Evolutionary conservation across 179 eudicot species (phyloP).

Genomic region (Amaranthus tricolor): DNA sequence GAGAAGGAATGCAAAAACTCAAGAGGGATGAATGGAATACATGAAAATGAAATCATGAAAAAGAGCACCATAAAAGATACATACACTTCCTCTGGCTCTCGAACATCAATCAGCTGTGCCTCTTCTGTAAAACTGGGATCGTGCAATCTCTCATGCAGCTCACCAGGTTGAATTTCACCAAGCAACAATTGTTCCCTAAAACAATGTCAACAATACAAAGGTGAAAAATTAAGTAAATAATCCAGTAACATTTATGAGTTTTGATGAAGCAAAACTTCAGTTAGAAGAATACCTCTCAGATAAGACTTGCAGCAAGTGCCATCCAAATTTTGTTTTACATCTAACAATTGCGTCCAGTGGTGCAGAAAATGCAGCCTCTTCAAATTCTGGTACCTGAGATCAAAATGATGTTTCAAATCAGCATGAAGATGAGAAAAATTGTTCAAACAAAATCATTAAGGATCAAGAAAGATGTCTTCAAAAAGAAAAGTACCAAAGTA

Average conservation of each 20-base stretch:
- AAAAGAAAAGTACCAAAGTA: neutral
- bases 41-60: neutral
- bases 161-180: slow-evolving; percentile 61
- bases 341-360: slow-evolving; percentile 66
- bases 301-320: slow-evolving; percentile 89
- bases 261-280: neutral
- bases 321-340: slow-evolving; percentile 88
- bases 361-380: slow-evolving; percentile 92
- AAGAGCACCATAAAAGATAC: slow-evolving; percentile 15
- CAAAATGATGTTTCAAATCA: slow-evolving; percentile 4
- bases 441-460: neutral
- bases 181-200: slow-evolving; percentile 64
- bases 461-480: neutral
- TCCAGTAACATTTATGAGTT: neutral
- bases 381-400: slow-evolving; percentile 88
- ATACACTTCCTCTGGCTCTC: slow-evolving; percentile 99
- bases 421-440: neutral
- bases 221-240: neutral
- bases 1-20: neutral
- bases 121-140: slow-evolving; percentile 64
- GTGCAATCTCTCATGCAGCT: slow-evolving; percentile 67
- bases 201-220: slow-evolving; percentile 4
- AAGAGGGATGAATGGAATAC: neutral
- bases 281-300: slow-evolving; percentile 62
- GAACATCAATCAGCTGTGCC: slow-evolving; percentile 89